Conservation (phyloP, 495 filamentous ascomycete genomes). For the Achaetomiella virescens region DNA sequence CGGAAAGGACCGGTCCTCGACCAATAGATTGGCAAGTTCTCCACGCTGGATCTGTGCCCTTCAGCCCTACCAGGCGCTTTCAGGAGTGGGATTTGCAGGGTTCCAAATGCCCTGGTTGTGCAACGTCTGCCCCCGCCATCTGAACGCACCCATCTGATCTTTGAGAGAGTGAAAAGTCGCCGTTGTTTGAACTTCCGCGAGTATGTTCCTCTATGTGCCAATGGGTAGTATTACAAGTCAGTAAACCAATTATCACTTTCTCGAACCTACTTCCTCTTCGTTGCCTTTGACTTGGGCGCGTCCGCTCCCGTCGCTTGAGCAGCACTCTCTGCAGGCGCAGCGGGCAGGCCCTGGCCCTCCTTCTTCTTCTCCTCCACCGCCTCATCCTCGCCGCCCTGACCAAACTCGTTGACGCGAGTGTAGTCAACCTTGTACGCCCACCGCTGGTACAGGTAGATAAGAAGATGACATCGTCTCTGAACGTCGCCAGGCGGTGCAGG, state of each 20-base stretch:
- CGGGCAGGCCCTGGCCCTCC: slow-evolving; percentile 14
- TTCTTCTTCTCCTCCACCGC: slow-evolving; percentile 24
- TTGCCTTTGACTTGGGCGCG: slow-evolving; percentile 28
- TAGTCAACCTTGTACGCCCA: slow-evolving; percentile 92
- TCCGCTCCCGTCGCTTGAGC: slow-evolving; percentile 39
- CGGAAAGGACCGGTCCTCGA: neutral
- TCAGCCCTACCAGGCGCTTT: slow-evolving; percentile 12
- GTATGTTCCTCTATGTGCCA: neutral
- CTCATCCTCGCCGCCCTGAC: slow-evolving; percentile 77
- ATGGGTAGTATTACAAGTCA: neutral
- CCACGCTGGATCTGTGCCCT: neutral
- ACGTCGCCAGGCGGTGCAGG: slow-evolving; percentile 86
- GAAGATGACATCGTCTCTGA: slow-evolving; percentile 95
- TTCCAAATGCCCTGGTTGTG: neutral
- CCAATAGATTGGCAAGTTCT: neutral
- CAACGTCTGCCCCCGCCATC: neutral
- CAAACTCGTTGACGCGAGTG: slow-evolving; percentile 92
- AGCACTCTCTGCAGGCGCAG: slow-evolving; percentile 16
- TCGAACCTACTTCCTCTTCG: slow-evolving; percentile 40
- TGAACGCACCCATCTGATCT: neutral
- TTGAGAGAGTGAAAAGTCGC: too few species aligned
- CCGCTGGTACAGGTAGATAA: slow-evolving; percentile 97
- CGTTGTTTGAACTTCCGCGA: neutral
- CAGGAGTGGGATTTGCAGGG: neutral
- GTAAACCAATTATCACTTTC: too few species aligned